These are phyloP conservation scores for Metschnikowia noctiluminum DNA, from an alignment of 805 yeast genomes.

Conservation along the genomic window DNA sequence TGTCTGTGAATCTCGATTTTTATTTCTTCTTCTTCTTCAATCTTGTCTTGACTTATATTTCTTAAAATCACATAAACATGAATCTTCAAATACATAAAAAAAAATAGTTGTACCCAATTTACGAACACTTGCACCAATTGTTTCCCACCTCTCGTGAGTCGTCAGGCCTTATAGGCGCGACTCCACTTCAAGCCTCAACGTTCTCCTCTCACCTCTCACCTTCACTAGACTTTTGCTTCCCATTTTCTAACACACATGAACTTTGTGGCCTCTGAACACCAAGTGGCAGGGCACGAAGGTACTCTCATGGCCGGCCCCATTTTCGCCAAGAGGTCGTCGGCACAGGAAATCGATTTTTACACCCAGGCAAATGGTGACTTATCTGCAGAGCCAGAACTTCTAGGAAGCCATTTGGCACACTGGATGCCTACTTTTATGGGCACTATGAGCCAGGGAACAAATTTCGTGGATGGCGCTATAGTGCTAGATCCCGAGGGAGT, in stretches of 20 bases:
- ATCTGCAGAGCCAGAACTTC: slow-evolving; percentile 21
- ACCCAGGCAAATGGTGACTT: slow-evolving; percentile 23
- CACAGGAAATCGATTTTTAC: slow-evolving; percentile 77
- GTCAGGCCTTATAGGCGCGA: too few species aligned
- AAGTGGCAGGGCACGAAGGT: slow-evolving; percentile 94
- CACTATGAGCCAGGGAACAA: slow-evolving; percentile 43
- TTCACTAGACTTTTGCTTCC: neutral
- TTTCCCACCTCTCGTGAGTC: too few species aligned
- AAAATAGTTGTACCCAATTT: too few species aligned
- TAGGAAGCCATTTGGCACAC: slow-evolving; percentile 39
- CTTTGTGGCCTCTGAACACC: slow-evolving; percentile 37
- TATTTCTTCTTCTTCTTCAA: too few species aligned
- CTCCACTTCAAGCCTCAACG: too few species aligned
- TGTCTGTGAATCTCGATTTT: too few species aligned
- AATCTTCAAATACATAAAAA: too few species aligned
- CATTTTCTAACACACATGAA: slow-evolving; percentile 5
- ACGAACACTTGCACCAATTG: too few species aligned
- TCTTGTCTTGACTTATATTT: too few species aligned
- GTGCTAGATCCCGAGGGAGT: slow-evolving; percentile 5
- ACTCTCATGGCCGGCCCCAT: slow-evolving; percentile 64
- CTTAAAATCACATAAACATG: too few species aligned
- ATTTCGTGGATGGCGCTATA: slow-evolving; percentile 5
- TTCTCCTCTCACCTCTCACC: neutral
- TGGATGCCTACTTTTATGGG: slow-evolving; percentile 72
- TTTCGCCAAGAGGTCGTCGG: slow-evolving; percentile 65